Evolutionary conservation across 164 flowering plant genomes (phyloP), one percentile per base, ranked within the genome.

Genomic region (Euptelea pleiosperma): DNA sequence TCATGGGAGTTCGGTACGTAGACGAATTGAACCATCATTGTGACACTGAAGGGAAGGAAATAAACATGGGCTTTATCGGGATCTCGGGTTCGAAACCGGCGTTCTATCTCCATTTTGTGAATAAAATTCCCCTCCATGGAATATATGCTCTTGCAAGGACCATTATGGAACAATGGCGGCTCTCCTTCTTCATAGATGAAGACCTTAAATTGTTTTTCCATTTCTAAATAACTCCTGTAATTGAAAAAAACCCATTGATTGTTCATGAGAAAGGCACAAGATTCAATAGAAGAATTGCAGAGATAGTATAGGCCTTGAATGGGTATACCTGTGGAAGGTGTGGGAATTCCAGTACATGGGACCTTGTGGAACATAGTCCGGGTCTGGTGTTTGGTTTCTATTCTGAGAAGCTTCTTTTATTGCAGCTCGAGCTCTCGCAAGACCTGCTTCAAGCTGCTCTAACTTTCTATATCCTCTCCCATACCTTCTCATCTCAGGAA

Each of bases 131-230:
- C 90, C 52, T 87, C 90, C 3, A 69, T 61, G 2, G 94, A 81
- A 52, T 87, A 84, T 66, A 87, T 78, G 69, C 82, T 76, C 72
- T 61, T 78, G 74, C 86, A 78, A 1, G 85, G 88, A 15, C 95
- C 90, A 22, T 63, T 57, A 46, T 84, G 90, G 63, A 84, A 82
- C 34, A 87, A 37, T 9, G 90, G 88, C 3, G 74, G 77, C 35
- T 84, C 85, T 19, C 95, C 95, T 70, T 87, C 90, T 66, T 81
- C 54, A 60, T 87, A 87, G 2, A 87, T 73, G 26, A 70, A 84
- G 5, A 87, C 61, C 76, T 77, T 84, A 51, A 87, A 78, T 42
- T 63, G 56, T 57, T 76, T 82, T 70, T 87, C 94, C 95, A 87
- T 87, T 57, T 81, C 86, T 21, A 75, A 8, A 36, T 81, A 81